phyloP scores from a whole-genome alignment of 345 rosid species.

The Litchi chinensis region DNA sequence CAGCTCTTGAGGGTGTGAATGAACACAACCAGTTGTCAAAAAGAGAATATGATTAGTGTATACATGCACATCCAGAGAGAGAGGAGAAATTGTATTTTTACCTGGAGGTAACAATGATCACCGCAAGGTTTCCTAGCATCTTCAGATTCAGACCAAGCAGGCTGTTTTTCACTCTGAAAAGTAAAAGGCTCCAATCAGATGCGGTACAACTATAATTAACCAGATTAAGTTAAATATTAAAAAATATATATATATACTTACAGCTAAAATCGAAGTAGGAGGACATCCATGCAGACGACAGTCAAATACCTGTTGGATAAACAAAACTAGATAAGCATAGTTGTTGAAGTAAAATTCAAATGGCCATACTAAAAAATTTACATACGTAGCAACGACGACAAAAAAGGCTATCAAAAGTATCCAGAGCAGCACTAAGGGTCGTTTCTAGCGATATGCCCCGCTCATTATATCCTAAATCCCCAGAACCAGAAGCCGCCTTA shows the following conservation, averaged over 20 bases:
- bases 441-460: conserved; percentile 67
- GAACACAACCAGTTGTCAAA: conserved; percentile 1
- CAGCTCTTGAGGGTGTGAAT: not conserved
- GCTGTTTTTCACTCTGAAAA: conserved; percentile 83
- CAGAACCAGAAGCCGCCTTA: conserved; percentile 35
- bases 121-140: conserved; percentile 88
- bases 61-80: not conserved
- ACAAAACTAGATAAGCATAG: conserved; percentile 27
- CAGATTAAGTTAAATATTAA: not conserved
- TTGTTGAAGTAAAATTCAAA: conserved; percentile 19
- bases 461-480: conserved; percentile 39
- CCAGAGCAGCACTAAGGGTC: conserved; percentile 85
- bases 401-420: conserved; percentile 97
- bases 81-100: conserved; percentile 27
- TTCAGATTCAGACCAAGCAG: conserved; percentile 77
- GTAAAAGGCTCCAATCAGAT: conserved; percentile 32
- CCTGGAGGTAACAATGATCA: conserved; percentile 80
- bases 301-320: conserved; percentile 79
- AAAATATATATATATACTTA: conserved; percentile 39
- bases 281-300: conserved; percentile 99
- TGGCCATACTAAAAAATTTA: not conserved
- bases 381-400: conserved; percentile 96
- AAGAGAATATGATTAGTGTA: not conserved
- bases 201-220: conserved; percentile 20
- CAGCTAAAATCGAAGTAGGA: conserved; percentile 75